phyloP scores from a whole-genome alignment of 345 rosid genomes.

The Arabidopsis thaliana region TAIR10.1 NC_003070.9:17810001-17810500 shows the following conservation, averaged over 20 bases:
- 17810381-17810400: conserved; percentile 75
- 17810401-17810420: conserved; percentile 80
- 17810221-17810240: neutral
- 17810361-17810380: conserved; percentile 81
- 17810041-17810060: neutral
- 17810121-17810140: neutral
- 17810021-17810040: neutral
- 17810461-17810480: conserved; percentile 65
- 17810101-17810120: neutral
- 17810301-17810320: neutral
- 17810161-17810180: neutral
- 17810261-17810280: neutral
- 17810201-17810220: conserved; percentile 9
- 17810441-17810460: conserved; percentile 79
- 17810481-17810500: conserved; percentile 4
- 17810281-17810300: neutral
- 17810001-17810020: neutral
- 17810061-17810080: neutral
- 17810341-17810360: conserved; percentile 1
- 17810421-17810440: conserved; percentile 83
- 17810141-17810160: neutral
- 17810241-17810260: neutral
- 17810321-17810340: conserved; percentile 8
- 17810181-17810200: neutral
- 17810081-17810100: neutral